phyloP scores from a whole-genome alignment of 2,329 filamentous ascomycete species.

The Penicillium sp. region DNA sequence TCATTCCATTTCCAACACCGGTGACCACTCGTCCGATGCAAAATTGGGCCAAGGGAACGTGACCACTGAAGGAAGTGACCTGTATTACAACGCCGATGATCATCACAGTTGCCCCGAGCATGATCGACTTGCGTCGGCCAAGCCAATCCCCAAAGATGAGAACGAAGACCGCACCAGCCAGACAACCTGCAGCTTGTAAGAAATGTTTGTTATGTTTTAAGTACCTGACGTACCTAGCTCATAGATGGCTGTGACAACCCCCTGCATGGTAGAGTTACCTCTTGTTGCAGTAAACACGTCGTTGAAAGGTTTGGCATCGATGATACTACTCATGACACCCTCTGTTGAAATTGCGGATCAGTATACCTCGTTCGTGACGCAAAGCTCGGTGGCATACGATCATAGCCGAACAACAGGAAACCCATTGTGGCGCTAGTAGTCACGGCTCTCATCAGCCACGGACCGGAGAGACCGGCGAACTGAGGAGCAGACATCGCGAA shows the following conservation, averaged over 20 bases:
- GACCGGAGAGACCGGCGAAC: conserved; percentile 4
- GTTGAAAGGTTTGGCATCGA: conserved; percentile 21
- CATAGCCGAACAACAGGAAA: conserved; percentile 58
- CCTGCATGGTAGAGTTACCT: conserved; percentile 43
- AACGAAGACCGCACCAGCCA: conserved; percentile 28
- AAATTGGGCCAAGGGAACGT: background rate
- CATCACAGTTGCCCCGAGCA: conserved; percentile 53
- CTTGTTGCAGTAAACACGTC: conserved; percentile 19
- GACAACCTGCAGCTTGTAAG: conserved; percentile 25
- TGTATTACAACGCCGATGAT: background rate
- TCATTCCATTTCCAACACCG: background rate
- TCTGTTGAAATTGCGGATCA: conserved; percentile 6
- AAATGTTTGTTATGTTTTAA: background rate
- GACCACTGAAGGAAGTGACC: background rate
- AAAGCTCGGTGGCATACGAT: conserved; percentile 33
- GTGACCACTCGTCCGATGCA: background rate
- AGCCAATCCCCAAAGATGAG: conserved; percentile 25
- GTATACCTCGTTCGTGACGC: background rate
- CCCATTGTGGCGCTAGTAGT: conserved; percentile 30
- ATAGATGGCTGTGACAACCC: background rate
- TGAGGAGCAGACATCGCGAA: background rate
- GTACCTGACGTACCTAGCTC: background rate
- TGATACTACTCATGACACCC: conserved; percentile 27
- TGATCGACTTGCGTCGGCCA: conserved; percentile 43
- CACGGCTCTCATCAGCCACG: background rate